Evolutionary conservation across 148 eudicot species (phyloP).

Genomic region (Pouteria glomerata): DNA sequence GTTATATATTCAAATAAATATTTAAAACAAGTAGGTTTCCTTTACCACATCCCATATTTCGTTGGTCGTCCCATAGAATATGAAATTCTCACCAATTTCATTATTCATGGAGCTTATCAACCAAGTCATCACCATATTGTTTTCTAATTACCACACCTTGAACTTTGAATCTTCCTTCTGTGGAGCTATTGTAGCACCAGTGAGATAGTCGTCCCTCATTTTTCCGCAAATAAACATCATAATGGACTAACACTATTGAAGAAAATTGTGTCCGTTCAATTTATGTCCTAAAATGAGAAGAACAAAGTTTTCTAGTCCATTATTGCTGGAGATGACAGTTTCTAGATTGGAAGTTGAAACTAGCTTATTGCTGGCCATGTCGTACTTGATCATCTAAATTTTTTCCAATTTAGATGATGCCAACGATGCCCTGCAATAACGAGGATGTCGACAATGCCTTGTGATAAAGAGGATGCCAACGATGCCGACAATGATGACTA

Average conservation of each 20-base stretch:
- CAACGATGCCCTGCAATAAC: too few relatives aligned
- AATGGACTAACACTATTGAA: slow-evolving; percentile 1
- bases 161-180: not conserved
- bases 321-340: not conserved
- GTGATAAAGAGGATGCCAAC: too few relatives aligned
- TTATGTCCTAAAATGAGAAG: not conserved
- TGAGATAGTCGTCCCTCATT: not conserved
- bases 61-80: not conserved
- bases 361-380: too few relatives aligned
- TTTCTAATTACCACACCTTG: not conserved
- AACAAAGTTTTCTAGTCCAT: not conserved
- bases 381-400: too few relatives aligned
- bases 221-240: slow-evolving; percentile 6
- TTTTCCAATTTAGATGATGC: too few relatives aligned
- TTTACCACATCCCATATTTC: not conserved
- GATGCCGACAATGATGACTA: too few relatives aligned
- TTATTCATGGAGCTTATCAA: not conserved
- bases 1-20: too few relatives aligned
- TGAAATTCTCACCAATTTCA: not conserved
- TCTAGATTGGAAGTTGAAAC: not conserved
- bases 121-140: slow-evolving; percentile 2
- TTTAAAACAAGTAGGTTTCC: not conserved
- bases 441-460: too few relatives aligned
- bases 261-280: not conserved
- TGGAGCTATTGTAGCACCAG: not conserved